Conservation (phyloP, 805 yeast genomes). For the Lachancea lanzarotensis region DNA sequence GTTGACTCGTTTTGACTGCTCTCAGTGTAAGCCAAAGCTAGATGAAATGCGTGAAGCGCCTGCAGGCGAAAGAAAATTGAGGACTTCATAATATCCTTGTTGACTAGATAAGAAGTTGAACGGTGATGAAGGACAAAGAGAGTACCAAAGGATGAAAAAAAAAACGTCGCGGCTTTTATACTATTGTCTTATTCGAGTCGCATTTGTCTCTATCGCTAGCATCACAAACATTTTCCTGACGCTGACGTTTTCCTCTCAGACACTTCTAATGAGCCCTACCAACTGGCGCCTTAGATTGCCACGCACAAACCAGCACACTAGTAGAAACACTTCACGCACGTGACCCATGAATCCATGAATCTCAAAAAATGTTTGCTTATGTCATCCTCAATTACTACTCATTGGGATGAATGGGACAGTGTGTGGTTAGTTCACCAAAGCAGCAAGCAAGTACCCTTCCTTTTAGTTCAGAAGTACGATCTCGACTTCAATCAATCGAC, state of each 20-base stretch:
- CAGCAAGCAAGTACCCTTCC: no score
- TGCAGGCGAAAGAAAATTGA: neutral
- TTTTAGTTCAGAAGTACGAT: no score
- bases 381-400: no score
- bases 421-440: no score
- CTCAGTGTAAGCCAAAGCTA: neutral
- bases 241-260: neutral
- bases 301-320: no score
- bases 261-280: neutral
- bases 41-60: neutral
- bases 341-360: no score
- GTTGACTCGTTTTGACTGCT: neutral
- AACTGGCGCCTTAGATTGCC: neutral
- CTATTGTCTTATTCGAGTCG: neutral
- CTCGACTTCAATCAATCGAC: no score
- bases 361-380: no score
- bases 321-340: no score
- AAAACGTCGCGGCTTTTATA: neutral
- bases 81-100: conserved; percentile 1
- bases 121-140: neutral
- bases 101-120: neutral
- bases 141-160: neutral
- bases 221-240: neutral
- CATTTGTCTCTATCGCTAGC: neutral
- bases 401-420: no score